Evolutionary conservation across 257 asterid species (phyloP).

Genomic region (Scutellaria minor): DNA sequence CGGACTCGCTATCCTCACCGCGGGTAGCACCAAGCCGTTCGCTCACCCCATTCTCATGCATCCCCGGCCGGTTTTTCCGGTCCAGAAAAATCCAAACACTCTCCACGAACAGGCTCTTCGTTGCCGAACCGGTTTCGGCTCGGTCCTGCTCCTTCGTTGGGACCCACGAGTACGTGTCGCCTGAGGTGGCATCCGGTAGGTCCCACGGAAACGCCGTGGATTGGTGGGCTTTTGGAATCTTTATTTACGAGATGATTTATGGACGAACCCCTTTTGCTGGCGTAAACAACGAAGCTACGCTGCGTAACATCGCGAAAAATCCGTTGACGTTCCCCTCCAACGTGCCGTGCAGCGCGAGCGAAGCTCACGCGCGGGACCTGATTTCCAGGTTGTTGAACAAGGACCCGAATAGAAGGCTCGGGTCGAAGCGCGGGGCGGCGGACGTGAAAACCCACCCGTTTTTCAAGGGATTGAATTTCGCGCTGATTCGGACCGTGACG

Average conservation of each 20-base stretch:
- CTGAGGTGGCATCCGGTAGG: slow-evolving; percentile 86
- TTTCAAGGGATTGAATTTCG: slow-evolving; percentile 79
- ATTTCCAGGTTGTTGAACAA: slow-evolving; percentile 62
- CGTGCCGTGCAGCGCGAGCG: slow-evolving; percentile 46
- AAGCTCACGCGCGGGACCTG: slow-evolving; percentile 66
- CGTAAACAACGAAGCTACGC: slow-evolving; percentile 58
- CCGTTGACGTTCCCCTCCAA: slow-evolving; percentile 58
- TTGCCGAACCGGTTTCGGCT: slow-evolving; percentile 88
- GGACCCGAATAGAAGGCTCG: slow-evolving; percentile 72
- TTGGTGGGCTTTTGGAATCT: slow-evolving; percentile 93
- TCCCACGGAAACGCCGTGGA: slow-evolving; percentile 93
- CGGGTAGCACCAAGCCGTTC: slow-evolving; percentile 21
- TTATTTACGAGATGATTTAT: slow-evolving; percentile 84
- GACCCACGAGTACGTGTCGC: slow-evolving; percentile 96
- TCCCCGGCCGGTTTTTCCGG: slow-evolving; percentile 65
- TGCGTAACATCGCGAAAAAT: slow-evolving; percentile 58
- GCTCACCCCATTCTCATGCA: slow-evolving; percentile 67
- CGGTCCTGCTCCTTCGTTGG: slow-evolving; percentile 86
- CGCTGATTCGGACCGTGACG: slow-evolving; percentile 64
- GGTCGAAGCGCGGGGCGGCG: slow-evolving; percentile 88
- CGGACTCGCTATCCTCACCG: slow-evolving; percentile 43
- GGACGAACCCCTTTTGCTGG: slow-evolving; percentile 89
- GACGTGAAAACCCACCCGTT: slow-evolving; percentile 87
- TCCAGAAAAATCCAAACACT: slow-evolving; percentile 67
- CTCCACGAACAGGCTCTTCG: slow-evolving; percentile 66